Conservation (phyloP, 2,329 filamentous ascomycete genomes). For the Xylogone sp. region DNA sequence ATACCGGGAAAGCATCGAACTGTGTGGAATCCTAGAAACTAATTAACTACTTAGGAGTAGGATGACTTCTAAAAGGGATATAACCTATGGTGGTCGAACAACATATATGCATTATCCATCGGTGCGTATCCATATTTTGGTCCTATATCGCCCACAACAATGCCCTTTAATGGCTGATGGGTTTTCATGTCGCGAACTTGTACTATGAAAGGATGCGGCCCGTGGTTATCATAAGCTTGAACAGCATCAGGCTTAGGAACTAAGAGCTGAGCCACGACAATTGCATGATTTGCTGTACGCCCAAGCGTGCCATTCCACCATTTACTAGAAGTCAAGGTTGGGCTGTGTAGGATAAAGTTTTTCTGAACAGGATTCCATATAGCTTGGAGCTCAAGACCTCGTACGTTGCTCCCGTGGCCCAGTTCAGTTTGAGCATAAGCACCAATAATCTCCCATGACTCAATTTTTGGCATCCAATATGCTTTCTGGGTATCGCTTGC, state of each 20-base stretch:
- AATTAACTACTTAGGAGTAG: neutral
- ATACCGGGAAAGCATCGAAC: conserved; percentile 45
- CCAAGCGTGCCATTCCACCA: conserved; percentile 53
- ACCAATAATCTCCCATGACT: conserved; percentile 45
- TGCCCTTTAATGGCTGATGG: conserved; percentile 41
- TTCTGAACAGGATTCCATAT: conserved; percentile 40
- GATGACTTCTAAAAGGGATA: neutral
- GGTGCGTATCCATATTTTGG: conserved; percentile 51
- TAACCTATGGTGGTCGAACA: conserved; percentile 39
- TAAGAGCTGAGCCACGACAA: conserved; percentile 48
- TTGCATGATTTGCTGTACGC: conserved; percentile 50
- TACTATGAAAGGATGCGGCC: conserved; percentile 48
- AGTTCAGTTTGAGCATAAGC: conserved; percentile 49
- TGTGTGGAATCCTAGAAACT: conserved; percentile 34
- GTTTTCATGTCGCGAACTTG: conserved; percentile 46
- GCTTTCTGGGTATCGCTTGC: conserved; percentile 41
- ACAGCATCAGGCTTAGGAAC: conserved; percentile 31
- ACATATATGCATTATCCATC: conserved; percentile 51
- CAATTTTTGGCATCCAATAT: conserved; percentile 46
- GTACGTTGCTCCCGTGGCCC: conserved; percentile 49
- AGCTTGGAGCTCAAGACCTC: conserved; percentile 44
- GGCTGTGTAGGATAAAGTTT: conserved; percentile 47
- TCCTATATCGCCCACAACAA: conserved; percentile 50
- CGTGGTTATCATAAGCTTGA: conserved; percentile 37
- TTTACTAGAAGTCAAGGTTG: conserved; percentile 47